Percentiles rank a stretch among this genome's conserved stretches.
phyloP scores from a whole-genome alignment of 192 early-diverging fungal species.

The Obelidium mucronatum region DNA sequence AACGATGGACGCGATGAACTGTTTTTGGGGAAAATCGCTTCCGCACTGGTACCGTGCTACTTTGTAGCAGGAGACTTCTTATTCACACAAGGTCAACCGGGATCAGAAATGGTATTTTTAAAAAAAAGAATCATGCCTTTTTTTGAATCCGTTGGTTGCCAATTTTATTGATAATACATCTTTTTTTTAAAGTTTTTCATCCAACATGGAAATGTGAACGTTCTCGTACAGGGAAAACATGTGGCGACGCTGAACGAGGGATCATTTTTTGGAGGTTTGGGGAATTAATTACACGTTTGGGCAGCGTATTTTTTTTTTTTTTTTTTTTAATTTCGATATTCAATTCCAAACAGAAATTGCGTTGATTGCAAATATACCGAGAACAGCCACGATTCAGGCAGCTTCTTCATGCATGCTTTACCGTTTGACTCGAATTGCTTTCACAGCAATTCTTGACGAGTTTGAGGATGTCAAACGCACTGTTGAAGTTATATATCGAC shows the following conservation, averaged over 20 bases:
- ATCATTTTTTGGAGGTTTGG: conserved; percentile 29
- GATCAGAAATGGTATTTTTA: conserved; percentile 22
- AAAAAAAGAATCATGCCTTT: neutral
- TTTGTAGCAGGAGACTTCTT: conserved; percentile 35
- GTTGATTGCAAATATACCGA: conserved; percentile 36
- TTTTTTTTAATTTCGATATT: neutral
- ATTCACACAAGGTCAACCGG: conserved; percentile 34
- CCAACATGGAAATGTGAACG: conserved; percentile 16
- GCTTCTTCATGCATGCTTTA: conserved; percentile 13
- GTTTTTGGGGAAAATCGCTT: conserved; percentile 35
- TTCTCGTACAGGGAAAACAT: conserved; percentile 33
- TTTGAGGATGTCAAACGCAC: conserved; percentile 36
- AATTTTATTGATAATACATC: too few relatives aligned
- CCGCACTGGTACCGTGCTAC: conserved; percentile 32
- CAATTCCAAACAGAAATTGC: conserved; percentile 12
- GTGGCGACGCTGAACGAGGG: conserved; percentile 14
- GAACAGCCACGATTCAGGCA: conserved; percentile 38
- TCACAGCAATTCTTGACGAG: conserved; percentile 34
- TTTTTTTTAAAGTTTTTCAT: conserved; percentile 32
- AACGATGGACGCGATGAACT: conserved; percentile 40
- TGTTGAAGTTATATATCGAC: conserved; percentile 44
- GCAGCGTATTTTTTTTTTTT: too few relatives aligned
- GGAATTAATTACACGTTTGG: neutral
- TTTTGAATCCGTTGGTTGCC: too few relatives aligned
- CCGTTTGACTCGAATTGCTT: conserved; percentile 13